phyloP scores from a whole-genome alignment of 805 yeast species.

The Cephaloascus fragrans region DNA sequence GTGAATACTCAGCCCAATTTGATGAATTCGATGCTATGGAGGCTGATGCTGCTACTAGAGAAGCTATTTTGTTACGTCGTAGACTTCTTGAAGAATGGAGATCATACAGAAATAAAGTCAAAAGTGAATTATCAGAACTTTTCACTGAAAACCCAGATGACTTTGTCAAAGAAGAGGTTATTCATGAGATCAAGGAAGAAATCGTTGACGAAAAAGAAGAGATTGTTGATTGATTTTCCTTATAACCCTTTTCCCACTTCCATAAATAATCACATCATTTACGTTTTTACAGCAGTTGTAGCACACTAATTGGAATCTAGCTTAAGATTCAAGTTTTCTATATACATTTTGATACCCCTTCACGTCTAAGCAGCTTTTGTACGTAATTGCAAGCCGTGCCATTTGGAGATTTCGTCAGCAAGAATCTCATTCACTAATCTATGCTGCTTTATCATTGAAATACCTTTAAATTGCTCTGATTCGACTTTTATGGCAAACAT shows the following conservation, averaged over 20 bases:
- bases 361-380: slow-evolving; percentile 43
- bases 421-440: slow-evolving; percentile 74
- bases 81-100: slow-evolving; percentile 78
- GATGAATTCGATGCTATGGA: slow-evolving; percentile 95
- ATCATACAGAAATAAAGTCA: slow-evolving; percentile 55
- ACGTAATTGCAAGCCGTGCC: slow-evolving; percentile 91
- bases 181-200: slow-evolving; percentile 75
- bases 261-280: too few relatives aligned
- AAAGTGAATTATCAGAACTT: slow-evolving; percentile 36
- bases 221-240: slow-evolving; percentile 33
- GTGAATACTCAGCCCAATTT: slow-evolving; percentile 84
- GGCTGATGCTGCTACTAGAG: slow-evolving; percentile 86
- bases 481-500: slow-evolving; percentile 87
- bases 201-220: slow-evolving; percentile 66
- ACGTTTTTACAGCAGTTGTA: too few relatives aligned
- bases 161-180: slow-evolving; percentile 44
- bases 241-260: too few relatives aligned
- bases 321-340: too few relatives aligned
- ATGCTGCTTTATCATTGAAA: slow-evolving; percentile 85
- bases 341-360: too few relatives aligned
- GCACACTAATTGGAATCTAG: too few relatives aligned
- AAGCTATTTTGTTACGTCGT: slow-evolving; percentile 78
- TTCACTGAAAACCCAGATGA: slow-evolving; percentile 31
- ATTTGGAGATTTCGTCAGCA: slow-evolving; percentile 75
- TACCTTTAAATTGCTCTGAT: slow-evolving; percentile 65